Evolutionary conservation across 495 filamentous ascomycete species (phyloP), one percentile per base, ranked within the genome.

Genomic region (Poronia punctata): DNA sequence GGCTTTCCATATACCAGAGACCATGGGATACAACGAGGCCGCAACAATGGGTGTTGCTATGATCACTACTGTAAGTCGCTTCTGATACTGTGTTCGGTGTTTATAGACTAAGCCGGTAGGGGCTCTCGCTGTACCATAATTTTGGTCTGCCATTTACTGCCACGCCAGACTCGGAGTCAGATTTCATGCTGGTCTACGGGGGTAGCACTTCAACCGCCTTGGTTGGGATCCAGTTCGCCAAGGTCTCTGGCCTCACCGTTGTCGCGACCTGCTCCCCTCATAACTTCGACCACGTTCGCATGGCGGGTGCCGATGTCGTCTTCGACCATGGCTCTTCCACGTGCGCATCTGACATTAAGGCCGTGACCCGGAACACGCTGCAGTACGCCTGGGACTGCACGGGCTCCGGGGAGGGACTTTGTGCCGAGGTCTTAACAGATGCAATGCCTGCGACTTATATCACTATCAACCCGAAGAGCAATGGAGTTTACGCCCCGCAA

Each of bases 191-290:
- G 16, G 63, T 76, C 45, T 69, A 72, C 57, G 72, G 70, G 33
- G 72, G 68, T 26, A 61, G 64, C 35, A 68, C 66, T 1, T 61
- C 67, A 10, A 70, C 70, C 1, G 72, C 71, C n/a, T 44, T 69
- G 16, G 60, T 58, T 12, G 68, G 62, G 5, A 57, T 74, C 33
- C 68, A 74, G 53, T 65, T 62, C 46, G 62, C 70, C 17, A 59
- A 54, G 36, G 52, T 57, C n/a, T 73, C 70, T 5, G 70, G 68
- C 5, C 65, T 64, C 40, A 47, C 42, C 7, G 67, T 72, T 14
- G 34, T 66, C 18, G 48, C 67, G 6, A 73, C 71, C 3, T 48
- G 64, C 26, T 65, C 63, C 10, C 59, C 59, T 1, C 45, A 43
- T 38, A 69, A 74, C 49, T 64, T 66, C 41, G 54, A 47, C 4